Conservation (phyloP, 305 asterid species). For the Andrographis paniculata region DNA sequence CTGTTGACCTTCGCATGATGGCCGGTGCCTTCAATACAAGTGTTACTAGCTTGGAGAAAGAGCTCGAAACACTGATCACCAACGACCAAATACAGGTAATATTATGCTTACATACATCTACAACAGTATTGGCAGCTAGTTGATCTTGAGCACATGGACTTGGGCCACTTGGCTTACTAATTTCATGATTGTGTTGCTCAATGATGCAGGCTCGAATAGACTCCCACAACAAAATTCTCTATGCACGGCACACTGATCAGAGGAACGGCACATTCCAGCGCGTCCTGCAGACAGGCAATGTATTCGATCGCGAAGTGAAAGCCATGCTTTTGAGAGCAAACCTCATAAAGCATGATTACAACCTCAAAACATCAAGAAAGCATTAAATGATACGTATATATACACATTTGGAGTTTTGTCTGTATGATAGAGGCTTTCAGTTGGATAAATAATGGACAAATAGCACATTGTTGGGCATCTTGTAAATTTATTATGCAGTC, state of each 20-base stretch:
- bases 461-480: not conserved
- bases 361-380: slow-evolving; percentile 42
- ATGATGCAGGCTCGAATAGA: slow-evolving; percentile 84
- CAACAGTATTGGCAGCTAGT: not conserved
- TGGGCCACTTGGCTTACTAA: no score
- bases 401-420: not conserved
- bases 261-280: slow-evolving; percentile 90
- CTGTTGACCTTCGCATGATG: slow-evolving; percentile 91
- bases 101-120: no score
- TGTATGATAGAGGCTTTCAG: not conserved
- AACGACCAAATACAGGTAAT: slow-evolving; percentile 89
- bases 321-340: slow-evolving; percentile 88
- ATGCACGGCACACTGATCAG: slow-evolving; percentile 94
- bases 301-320: slow-evolving; percentile 68
- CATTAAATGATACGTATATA: no score
- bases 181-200: no score
- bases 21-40: slow-evolving; percentile 89
- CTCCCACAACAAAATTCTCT: slow-evolving; percentile 85
- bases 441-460: no score
- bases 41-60: slow-evolving; percentile 70
- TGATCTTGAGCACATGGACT: not conserved
- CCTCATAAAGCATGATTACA: slow-evolving; percentile 68
- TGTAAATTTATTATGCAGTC: slow-evolving; percentile 14
- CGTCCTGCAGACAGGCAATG: slow-evolving; percentile 73
- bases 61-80: slow-evolving; percentile 84